A percentile compares a stretch with the other conserved stretches of the same genome.
Evolutionary conservation across 1,284 basidiomycete genomes (phyloP).

Genomic region (Ceratobasidium sp.): DNA sequence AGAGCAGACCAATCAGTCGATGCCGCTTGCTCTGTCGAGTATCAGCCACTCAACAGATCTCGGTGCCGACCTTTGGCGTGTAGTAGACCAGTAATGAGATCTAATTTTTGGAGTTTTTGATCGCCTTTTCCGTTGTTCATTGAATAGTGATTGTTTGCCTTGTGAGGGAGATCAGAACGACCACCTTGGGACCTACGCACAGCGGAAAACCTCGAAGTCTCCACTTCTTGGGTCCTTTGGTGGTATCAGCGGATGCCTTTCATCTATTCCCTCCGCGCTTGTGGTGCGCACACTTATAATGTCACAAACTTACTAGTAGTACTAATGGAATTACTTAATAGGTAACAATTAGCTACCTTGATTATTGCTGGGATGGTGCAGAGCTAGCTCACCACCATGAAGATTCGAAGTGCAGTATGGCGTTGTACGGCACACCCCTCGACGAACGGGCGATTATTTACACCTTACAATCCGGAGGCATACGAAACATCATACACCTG

Average conservation of each 20-base stretch:
- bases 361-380: neutral
- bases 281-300: neutral
- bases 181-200: neutral
- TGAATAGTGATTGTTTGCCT: neutral
- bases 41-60: neutral
- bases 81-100: too few species aligned
- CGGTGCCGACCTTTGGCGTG: neutral
- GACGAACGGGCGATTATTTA: neutral
- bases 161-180: neutral
- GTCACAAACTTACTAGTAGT: neutral
- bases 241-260: neutral
- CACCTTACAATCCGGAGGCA: neutral
- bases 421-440: neutral
- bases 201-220: neutral
- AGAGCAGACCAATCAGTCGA: slow-evolving; percentile 2
- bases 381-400: neutral
- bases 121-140: neutral
- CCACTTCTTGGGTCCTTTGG: slow-evolving; percentile 4
- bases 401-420: neutral
- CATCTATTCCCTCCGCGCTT: neutral
- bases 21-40: neutral
- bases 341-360: neutral
- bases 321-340: neutral
- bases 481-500: neutral
- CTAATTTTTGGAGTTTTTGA: neutral